Evolutionary conservation across 306 rosid species (phyloP).

Genomic region (Lupinus albus): DNA sequence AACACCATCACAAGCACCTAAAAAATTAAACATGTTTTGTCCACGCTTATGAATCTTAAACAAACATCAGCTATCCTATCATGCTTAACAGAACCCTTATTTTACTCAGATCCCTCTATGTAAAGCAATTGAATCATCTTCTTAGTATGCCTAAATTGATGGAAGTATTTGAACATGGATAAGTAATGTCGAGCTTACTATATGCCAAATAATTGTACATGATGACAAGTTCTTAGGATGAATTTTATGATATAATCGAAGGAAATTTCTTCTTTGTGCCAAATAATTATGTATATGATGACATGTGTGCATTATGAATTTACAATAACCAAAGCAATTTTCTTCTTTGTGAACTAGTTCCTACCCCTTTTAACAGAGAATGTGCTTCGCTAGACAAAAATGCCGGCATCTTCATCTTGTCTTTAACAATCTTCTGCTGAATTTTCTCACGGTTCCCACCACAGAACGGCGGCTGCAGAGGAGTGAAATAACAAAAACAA

Average conservation of each 20-base stretch:
- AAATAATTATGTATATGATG: too few relatives aligned
- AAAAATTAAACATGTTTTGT: too few relatives aligned
- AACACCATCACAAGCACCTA: too few relatives aligned
- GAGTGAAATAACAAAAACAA: constrained; percentile 32
- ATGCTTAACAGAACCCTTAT: not conserved
- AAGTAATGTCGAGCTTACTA: not conserved
- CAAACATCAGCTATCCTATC: not conserved
- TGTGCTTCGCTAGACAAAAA: constrained; percentile 92
- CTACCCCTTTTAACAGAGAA: constrained; percentile 86
- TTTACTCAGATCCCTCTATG: constrained; percentile 5
- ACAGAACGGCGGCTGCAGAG: constrained; percentile 85
- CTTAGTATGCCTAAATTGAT: constrained; percentile 7
- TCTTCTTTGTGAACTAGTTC: not conserved
- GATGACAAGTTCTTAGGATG: not conserved
- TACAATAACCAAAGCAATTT: too few relatives aligned
- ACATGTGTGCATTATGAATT: too few relatives aligned
- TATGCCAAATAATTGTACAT: constrained; percentile 2
- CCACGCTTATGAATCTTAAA: not conserved
- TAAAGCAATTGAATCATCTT: constrained; percentile 7
- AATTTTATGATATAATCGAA: not conserved
- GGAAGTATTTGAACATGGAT: not conserved
- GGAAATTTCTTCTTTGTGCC: constrained; percentile 2
- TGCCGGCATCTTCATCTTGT: constrained; percentile 87
- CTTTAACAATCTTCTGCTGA: constrained; percentile 89
- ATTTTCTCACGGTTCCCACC: constrained; percentile 86